A percentile compares a stretch with the other conserved stretches of the same genome.
Conservation (phyloP, 1,284 basidiomycete species). For the Papiliotrema flavescens region DNA sequence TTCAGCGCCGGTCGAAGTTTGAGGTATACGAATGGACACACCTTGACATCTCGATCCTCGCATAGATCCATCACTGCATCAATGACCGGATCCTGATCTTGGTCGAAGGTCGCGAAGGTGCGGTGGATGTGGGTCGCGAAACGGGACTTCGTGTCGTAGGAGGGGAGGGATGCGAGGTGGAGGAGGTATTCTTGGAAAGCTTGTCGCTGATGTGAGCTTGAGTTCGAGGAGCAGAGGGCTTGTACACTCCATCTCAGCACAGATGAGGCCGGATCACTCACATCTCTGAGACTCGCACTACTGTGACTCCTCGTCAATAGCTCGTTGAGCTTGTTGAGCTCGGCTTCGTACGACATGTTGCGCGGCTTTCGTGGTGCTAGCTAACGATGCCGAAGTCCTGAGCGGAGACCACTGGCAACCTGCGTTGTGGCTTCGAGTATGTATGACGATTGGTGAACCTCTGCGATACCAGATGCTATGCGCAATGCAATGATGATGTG, state of each 20-base stretch:
- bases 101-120: slow-evolving; percentile 32
- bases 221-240: no score
- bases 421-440: no score
- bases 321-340: not conserved
- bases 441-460: no score
- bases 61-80: slow-evolving; percentile 37
- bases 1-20: not conserved
- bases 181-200: slow-evolving; percentile 14
- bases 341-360: not conserved
- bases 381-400: no score
- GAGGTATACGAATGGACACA: slow-evolving; percentile 1
- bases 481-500: no score
- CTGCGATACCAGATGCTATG: no score
- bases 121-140: slow-evolving; percentile 24
- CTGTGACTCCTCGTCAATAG: not conserved
- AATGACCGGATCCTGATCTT: slow-evolving; percentile 31
- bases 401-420: no score
- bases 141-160: slow-evolving; percentile 18
- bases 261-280: not conserved
- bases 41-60: slow-evolving; percentile 36
- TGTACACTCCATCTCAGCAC: no score
- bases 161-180: slow-evolving; percentile 14
- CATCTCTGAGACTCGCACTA: not conserved
- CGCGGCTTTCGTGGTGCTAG: no score
- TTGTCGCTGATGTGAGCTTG: not conserved